Evolutionary conservation across 2,329 filamentous ascomycete genomes (phyloP), one percentile per base, ranked within the genome.

Genomic region (Penicillium glabrum): DNA sequence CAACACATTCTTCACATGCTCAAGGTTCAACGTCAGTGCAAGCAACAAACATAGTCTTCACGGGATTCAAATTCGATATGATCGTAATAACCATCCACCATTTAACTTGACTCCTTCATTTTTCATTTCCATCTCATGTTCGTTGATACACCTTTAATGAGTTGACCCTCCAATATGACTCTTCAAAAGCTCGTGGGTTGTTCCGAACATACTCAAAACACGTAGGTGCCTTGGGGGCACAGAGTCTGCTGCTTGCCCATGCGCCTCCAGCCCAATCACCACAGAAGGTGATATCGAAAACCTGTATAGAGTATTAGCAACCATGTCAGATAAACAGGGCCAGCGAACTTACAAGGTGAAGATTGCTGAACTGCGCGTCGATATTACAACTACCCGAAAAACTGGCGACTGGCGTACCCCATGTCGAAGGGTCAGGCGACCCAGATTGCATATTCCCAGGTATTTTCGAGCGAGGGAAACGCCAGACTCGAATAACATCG

Each of bases 201-300:
- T 82, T 78, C 52, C 80, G 80, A 23, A 96, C 92, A 71, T 85
- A 96, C 21, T 85, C 84, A 24, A 86, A 70, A 78, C 93, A 96
- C 0, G 85, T 87, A 33, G 74, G 59, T 0, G 86, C 89, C 63
- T 85, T 79, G 39, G 81, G 75, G 1, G 81, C 76, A 72, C 89
- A 93, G 41, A 82, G 80, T 57, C 86, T 81, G 29, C 72, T 68
- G 47, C 68, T 67, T 6, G 48, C 24, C 88, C 89, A 96, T 31
- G 87, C 85, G 41, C 78, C 71, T 21, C 90, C 90, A 7, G 91
- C 92, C 92, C 92, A 96, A 69, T 89, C 85, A 23, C 93, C 93
- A 73, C 93, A 97, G 72, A 96, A 91, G 7, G 89, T 89, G 1
- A 87, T 95, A 75, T 90, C 96, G 35, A 88, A 76, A 50, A 77